phyloP scores from a whole-genome alignment of 768 basidiomycete genomes.

The Candolleomyces eurysporus region DNA sequence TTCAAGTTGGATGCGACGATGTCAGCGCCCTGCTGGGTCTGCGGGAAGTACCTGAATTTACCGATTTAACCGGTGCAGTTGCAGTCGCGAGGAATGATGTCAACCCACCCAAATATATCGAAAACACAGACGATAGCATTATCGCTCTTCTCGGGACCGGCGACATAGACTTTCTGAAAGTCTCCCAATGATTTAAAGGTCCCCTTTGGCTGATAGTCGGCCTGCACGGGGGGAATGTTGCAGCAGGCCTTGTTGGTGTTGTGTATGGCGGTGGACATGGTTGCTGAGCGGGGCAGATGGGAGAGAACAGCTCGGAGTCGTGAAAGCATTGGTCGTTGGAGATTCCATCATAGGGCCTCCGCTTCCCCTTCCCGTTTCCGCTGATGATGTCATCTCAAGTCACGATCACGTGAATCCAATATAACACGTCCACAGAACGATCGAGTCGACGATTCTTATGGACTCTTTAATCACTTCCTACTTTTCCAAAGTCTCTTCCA shows the following conservation, averaged over 20 bases:
- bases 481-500: background rate
- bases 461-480: conserved; percentile 4
- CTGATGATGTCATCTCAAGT: background rate
- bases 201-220: conserved; percentile 53
- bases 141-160: conserved; percentile 46
- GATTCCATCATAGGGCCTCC: background rate
- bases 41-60: conserved; percentile 48
- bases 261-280: conserved; percentile 35
- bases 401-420: background rate
- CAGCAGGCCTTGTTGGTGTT: conserved; percentile 50
- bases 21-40: conserved; percentile 66
- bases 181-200: conserved; percentile 43
- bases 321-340: conserved; percentile 21
- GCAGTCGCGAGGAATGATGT: background rate
- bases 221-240: conserved; percentile 52
- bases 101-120: conserved; percentile 58
- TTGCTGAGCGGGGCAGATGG: conserved; percentile 29
- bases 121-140: conserved; percentile 56
- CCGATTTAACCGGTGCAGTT: background rate
- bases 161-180: conserved; percentile 51
- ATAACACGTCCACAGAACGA: too few relatives aligned
- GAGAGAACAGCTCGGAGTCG: conserved; percentile 37
- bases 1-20: conserved; percentile 52
- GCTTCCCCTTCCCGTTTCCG: background rate
- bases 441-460: background rate